Evolutionary conservation across 83 land plant genomes (phyloP).

Genomic region (Diphasiastrum complanatum): DNA sequence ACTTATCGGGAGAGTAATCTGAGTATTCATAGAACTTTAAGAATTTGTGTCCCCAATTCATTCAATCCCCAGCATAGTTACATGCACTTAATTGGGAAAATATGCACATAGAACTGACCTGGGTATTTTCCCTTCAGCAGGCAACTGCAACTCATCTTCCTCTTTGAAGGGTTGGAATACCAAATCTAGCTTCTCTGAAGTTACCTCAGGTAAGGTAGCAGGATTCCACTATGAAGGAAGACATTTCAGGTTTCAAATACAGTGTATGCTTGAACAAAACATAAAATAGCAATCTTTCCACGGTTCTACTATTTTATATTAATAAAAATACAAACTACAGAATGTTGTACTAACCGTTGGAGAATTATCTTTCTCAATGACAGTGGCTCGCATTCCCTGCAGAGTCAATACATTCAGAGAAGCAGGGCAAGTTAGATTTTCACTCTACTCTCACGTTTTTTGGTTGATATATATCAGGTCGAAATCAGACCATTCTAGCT

Average conservation of each 20-base stretch:
- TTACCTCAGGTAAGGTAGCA: slow-evolving; percentile 40
- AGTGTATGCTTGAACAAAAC: background rate
- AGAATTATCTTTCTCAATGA: slow-evolving; percentile 70
- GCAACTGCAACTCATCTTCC: slow-evolving; percentile 54
- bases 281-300: background rate
- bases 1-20: too few species aligned
- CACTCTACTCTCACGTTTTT: background rate
- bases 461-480: background rate
- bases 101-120: too few species aligned
- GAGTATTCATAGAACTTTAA: too few species aligned
- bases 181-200: slow-evolving; percentile 38
- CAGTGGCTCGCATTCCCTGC: slow-evolving; percentile 75
- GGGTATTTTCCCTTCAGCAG: slow-evolving; percentile 31
- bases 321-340: background rate
- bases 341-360: slow-evolving; percentile 51
- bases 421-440: background rate
- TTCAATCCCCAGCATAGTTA: too few species aligned
- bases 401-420: background rate
- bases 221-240: slow-evolving; percentile 67
- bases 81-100: too few species aligned
- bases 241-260: background rate
- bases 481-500: background rate
- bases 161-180: slow-evolving; percentile 57
- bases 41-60: too few species aligned
- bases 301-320: background rate